These are phyloP conservation scores for Lichenothelia convexa DNA, from an alignment of 495 filamentous ascomycete genomes.

Conservation along the genomic window DNA sequence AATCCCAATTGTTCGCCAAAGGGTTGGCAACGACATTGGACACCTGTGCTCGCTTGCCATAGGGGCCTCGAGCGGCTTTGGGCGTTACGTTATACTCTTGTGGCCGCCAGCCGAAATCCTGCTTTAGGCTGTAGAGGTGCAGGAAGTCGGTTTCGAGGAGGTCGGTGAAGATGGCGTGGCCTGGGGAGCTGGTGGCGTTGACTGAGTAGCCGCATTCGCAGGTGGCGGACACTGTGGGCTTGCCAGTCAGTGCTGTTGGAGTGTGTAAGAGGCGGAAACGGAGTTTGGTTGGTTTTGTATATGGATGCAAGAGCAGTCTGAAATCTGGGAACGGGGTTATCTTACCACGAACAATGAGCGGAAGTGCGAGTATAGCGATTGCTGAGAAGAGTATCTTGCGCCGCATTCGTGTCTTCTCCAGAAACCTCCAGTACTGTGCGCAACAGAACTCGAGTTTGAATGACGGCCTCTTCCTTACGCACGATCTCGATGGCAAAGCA, in stretches of 20 bases:
- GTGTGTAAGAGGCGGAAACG: too few relatives aligned
- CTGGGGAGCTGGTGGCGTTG: slow-evolving; percentile 17
- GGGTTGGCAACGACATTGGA: slow-evolving; percentile 38
- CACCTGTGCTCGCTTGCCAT: slow-evolving; percentile 39
- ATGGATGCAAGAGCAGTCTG: too few relatives aligned
- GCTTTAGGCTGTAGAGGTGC: slow-evolving; percentile 28
- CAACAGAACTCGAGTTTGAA: too few relatives aligned
- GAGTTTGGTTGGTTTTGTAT: too few relatives aligned
- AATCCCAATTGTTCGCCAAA: slow-evolving; percentile 19
- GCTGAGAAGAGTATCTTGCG: too few relatives aligned
- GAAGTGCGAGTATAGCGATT: too few relatives aligned
- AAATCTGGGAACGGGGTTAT: too few relatives aligned
- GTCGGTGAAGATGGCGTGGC: slow-evolving; percentile 39
- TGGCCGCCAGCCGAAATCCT: slow-evolving; percentile 34
- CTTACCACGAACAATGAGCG: too few relatives aligned
- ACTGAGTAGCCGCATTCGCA: slow-evolving; percentile 58
- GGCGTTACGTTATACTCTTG: slow-evolving; percentile 45
- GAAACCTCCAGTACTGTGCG: too few relatives aligned
- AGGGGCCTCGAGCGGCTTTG: slow-evolving; percentile 36
- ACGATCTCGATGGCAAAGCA: too few relatives aligned
- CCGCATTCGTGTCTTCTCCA: too few relatives aligned
- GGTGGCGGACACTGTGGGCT: slow-evolving; percentile 19
- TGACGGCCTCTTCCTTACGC: too few relatives aligned
- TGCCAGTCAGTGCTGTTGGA: background rate
- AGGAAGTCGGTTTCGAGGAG: slow-evolving; percentile 51